Evolutionary conservation across 1,284 basidiomycete species (phyloP), one percentile per base, ranked within the genome.

Genomic region (Melampsora americana): DNA sequence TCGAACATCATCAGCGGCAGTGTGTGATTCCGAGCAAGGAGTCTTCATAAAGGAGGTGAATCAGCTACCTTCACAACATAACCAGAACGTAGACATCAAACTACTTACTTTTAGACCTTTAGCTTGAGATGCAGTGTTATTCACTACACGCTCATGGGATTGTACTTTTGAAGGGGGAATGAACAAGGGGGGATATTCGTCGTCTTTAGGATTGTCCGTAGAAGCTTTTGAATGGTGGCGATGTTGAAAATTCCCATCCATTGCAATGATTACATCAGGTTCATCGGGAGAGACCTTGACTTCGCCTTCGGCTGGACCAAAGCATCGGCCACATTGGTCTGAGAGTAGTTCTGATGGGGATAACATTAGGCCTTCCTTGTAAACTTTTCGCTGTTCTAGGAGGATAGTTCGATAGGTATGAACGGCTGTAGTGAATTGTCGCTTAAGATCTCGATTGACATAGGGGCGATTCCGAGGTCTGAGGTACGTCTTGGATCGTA

Each of bases 161-260:
- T 26, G 6, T 9, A 71, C 26, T 35, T 64, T 1, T 16, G 69
- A 71, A 9, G 69, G 59, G 2, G 32, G 14, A 1, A 71, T 44
- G 59, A 71, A 71, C 5, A 23, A 61, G 7, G 39, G 5, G 5
- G 69, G 69, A 28, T 61, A 70, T 23, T 70, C 23, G 7, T 20
- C n/a, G 11, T 62, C 50, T n/a, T 56, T 70, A 0, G 69, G 69
- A 39, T 16, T 32, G 46, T 62, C 39, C 9, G 35, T 61, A 23
- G 30, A 56, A 14, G 56, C 50, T 44, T 60, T 56, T n/a, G 35
- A 11, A 42, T 70, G 56, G 42, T 70, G 53, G 20, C 20, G 69
- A 46, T 71, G 69, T 62, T 71, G 69, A 35, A 71, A 71, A 26
- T 71, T 71, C 9, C 56, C 59, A 42, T 71, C 69, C 69, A 71